Base-by-base conservation (phyloP, 2,329 filamentous ascomycete genomes). In the Ophiostoma australiae region DNA sequence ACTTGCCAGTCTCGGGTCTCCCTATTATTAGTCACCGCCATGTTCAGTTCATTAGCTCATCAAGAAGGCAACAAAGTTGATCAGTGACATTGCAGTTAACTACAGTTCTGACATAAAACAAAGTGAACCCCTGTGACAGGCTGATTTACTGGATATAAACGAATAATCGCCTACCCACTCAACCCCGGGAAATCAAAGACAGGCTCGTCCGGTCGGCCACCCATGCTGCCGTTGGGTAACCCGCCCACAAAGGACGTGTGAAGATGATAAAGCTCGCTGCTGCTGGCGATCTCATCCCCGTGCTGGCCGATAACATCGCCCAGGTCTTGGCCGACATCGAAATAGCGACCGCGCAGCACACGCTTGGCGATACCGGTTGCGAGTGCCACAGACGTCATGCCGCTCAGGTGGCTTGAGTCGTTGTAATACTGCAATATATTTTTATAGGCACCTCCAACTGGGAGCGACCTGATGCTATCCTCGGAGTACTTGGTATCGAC, bases 401-500 rank as follows among this genome's bases (percentile, higher is more conserved):
- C 44, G 20, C 44, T 48, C 17, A 48, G 17, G 44, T 48, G 44
- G 17, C 17, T 20, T 5, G 44, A 48, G 7, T 48, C 44, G 44
- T 48, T 48, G 17, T 48, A 48, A n/a, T 48, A 48, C 44, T 48
- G 44, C 44, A 48, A n/a, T 15, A 48, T 48, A 48, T 48, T 48
- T 17, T 48, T 20, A 8, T 48, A 48, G 2, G 17, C 44, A 48
- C 44, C 44, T 7, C 20, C 44, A n/a, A 48, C 44, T 4, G 44
- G 44, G 44, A 48, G 44, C 17, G 44, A 48, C 6, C n/a, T 48
- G 44, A 48, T 48, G 44, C 44, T 48, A 8, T 48, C 44, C 44
- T 48, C 44, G 7, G 44, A 48, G 44, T 48, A 48, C 44, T 48
- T 48, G 17, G 17, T 7, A 20, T 75, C 33, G 20, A 76, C 77